Conservation (phyloP, 2,329 filamentous ascomycete genomes). For the Blumeriella jaapii region DNA sequence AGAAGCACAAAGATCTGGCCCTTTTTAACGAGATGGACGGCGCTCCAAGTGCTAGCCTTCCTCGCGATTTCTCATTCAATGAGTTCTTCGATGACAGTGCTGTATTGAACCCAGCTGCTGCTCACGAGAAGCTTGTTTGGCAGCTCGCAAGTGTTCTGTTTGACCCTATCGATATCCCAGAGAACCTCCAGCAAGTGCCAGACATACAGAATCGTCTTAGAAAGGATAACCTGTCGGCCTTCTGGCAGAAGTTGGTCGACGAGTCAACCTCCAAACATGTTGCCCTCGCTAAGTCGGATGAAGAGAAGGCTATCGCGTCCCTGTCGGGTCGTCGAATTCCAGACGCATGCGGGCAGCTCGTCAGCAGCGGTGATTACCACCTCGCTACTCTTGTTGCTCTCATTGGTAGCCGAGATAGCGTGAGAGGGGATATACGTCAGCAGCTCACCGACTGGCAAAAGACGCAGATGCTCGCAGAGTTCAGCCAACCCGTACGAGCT, state of each 20-base stretch:
- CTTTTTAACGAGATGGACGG: constrained; percentile 41
- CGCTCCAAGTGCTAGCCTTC: constrained; percentile 47
- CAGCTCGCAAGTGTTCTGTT: constrained; percentile 78
- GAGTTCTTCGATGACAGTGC: constrained; percentile 35
- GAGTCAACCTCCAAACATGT: constrained; percentile 42
- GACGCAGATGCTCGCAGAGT: constrained; percentile 75
- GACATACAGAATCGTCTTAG: constrained; percentile 32
- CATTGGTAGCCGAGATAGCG: constrained; percentile 60
- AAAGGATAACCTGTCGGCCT: constrained; percentile 54
- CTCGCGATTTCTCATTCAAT: constrained; percentile 35
- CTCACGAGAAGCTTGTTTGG: constrained; percentile 71
- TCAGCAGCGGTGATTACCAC: constrained; percentile 66
- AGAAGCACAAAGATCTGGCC: constrained; percentile 43
- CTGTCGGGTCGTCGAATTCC: constrained; percentile 68
- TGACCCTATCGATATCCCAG: constrained; percentile 46
- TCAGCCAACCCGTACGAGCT: constrained; percentile 70
- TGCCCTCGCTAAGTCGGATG: constrained; percentile 48
- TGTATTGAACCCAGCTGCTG: constrained; percentile 32
- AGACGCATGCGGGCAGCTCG: constrained; percentile 71
- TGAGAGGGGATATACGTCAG: constrained; percentile 62
- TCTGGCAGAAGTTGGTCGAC: constrained; percentile 57
- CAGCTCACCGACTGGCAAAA: constrained; percentile 80
- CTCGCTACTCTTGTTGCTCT: constrained; percentile 77
- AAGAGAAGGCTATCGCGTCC: constrained; percentile 75
- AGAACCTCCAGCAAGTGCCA: constrained; percentile 29